These are phyloP conservation scores for Colletotrichum sp. DNA, from an alignment of 2,329 filamentous ascomycete genomes.

Conservation along the genomic window DNA sequence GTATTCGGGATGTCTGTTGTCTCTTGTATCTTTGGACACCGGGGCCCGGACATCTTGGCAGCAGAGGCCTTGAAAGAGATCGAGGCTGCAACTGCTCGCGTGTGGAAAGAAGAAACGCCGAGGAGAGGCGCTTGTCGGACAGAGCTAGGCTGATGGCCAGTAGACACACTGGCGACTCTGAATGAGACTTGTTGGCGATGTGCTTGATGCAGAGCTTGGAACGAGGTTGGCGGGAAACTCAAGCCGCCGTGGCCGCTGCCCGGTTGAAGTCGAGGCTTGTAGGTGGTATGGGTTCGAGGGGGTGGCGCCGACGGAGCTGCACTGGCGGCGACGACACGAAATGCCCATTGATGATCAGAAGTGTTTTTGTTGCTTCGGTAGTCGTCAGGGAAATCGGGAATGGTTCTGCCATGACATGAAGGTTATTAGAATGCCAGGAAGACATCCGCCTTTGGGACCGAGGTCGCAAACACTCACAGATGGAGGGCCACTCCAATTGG, in stretches of 20 bases:
- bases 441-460: not conserved
- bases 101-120: no score
- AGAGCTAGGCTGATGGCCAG: not conserved
- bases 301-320: not conserved
- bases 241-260: not conserved
- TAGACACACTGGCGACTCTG: not conserved
- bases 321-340: not conserved
- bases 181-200: accelerated
- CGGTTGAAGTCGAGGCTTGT: not conserved
- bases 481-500: not conserved
- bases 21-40: accelerated
- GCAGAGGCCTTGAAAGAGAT: not conserved
- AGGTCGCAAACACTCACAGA: not conserved
- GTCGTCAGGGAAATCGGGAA: not conserved
- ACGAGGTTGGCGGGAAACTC: not conserved
- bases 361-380: not conserved
- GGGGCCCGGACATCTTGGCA: accelerated
- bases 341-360: not conserved
- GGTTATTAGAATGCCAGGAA: not conserved
- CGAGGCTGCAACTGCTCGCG: no score
- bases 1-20: not conserved
- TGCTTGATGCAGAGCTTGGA: not conserved
- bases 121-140: no score
- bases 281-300: not conserved
- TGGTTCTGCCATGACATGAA: not conserved